phyloP scores from a whole-genome alignment of 345 rosid species.

The Eucalyptus dawsonii region DNA sequence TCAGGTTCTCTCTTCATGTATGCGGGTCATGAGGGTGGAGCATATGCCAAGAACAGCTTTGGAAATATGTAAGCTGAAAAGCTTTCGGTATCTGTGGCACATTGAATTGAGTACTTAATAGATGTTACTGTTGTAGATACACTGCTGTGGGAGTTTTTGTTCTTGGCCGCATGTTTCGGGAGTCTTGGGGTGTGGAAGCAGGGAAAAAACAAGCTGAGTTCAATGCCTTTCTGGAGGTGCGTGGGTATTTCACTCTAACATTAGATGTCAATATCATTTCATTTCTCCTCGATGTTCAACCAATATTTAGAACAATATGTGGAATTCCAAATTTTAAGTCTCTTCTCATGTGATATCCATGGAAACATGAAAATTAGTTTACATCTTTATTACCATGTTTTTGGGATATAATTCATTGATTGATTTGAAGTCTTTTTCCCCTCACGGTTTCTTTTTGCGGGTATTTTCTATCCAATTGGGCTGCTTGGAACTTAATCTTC shows the following conservation, averaged over 20 bases:
- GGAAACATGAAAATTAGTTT: not conserved
- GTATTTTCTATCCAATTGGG: not conserved
- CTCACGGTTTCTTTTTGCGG: not conserved
- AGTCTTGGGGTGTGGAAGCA: constrained; percentile 86
- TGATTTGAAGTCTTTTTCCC: not conserved
- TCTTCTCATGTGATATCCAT: not conserved
- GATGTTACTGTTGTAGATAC: constrained; percentile 30
- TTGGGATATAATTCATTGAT: not conserved
- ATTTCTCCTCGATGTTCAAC: not conserved
- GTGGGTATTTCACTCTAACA: not conserved
- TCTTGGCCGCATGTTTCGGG: constrained; percentile 74
- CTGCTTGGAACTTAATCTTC: not conserved
- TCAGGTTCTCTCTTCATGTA: constrained; percentile 99
- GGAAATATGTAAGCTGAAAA: constrained; percentile 66
- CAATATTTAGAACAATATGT: not conserved
- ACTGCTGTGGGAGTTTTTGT: constrained; percentile 98
- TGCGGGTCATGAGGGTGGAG: constrained; percentile 85
- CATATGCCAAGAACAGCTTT: constrained; percentile 98
- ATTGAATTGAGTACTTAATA: not conserved
- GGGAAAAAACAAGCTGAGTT: constrained; percentile 57
- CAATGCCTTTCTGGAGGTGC: constrained; percentile 88
- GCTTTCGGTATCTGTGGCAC: not conserved
- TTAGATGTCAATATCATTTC: not conserved
- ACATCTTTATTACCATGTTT: not conserved
- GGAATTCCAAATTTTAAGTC: not conserved